Evolutionary conservation across 2,329 filamentous ascomycete species (phyloP).

Genomic region (Escovopsis sp.): DNA sequence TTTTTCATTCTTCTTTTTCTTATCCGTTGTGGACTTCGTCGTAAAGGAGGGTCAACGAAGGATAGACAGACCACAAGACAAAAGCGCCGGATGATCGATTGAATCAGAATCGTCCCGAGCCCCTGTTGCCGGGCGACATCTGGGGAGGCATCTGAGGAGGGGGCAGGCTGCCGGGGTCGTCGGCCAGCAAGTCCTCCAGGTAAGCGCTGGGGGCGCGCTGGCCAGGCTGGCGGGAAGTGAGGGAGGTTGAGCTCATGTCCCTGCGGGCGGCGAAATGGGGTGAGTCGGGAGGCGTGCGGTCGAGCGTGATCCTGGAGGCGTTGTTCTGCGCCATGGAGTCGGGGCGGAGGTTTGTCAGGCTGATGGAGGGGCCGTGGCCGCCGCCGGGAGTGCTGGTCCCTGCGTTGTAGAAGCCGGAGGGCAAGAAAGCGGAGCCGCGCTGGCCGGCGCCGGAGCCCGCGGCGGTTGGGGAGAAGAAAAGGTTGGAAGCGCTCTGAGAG

Average conservation of each 20-base stretch:
- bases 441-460: slow-evolving; percentile 41
- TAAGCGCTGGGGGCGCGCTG: slow-evolving; percentile 76
- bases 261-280: slow-evolving; percentile 37
- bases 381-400: slow-evolving; percentile 37
- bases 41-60: not conserved
- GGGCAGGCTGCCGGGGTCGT: slow-evolving; percentile 43
- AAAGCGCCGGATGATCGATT: not conserved
- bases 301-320: slow-evolving; percentile 26
- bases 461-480: slow-evolving; percentile 95
- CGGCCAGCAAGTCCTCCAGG: slow-evolving; percentile 78
- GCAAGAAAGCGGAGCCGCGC: slow-evolving; percentile 68
- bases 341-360: slow-evolving; percentile 45
- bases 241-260: slow-evolving; percentile 42
- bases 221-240: slow-evolving; percentile 40
- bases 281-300: slow-evolving; percentile 49
- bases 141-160: slow-evolving; percentile 23
- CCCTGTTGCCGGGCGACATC: not conserved
- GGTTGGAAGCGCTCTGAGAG: slow-evolving; percentile 49
- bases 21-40: not conserved
- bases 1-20: not conserved
- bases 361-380: slow-evolving; percentile 39
- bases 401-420: slow-evolving; percentile 80
- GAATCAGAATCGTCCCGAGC: not conserved
- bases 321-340: slow-evolving; percentile 37
- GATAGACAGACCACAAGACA: not conserved